Evolutionary conservation across 768 basidiomycete genomes (phyloP).

Genomic region (Lactifluus piperatus): DNA sequence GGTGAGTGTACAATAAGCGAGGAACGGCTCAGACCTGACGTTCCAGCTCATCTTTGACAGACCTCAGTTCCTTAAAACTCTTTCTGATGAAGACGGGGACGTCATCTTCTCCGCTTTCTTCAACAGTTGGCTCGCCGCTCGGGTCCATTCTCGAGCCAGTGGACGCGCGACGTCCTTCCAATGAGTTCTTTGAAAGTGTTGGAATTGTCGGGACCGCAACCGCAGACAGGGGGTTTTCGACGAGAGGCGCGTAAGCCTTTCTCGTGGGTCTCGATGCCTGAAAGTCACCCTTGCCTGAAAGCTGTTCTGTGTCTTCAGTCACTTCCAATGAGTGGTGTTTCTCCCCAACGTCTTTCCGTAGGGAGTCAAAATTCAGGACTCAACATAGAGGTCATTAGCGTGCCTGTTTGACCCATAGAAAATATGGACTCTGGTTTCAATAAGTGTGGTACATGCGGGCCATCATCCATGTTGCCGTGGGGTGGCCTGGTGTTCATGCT

Average conservation of each 20-base stretch:
- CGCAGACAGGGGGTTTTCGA: neutral
- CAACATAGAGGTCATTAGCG: neutral
- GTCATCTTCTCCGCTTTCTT: slow-evolving; percentile 7
- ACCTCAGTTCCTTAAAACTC: slow-evolving; percentile 14
- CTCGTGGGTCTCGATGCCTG: neutral
- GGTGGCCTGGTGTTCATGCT: neutral
- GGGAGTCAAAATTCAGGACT: neutral
- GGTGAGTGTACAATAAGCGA: neutral
- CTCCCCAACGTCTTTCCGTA: neutral
- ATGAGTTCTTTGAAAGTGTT: neutral
- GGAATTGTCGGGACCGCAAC: neutral
- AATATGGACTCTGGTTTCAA: neutral
- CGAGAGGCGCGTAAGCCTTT: neutral
- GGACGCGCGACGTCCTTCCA: neutral
- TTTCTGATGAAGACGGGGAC: slow-evolving; percentile 10
- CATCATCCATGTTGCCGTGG: neutral
- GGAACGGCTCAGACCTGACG: slow-evolving; percentile 4
- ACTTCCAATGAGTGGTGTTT: neutral
- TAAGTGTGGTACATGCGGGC: neutral
- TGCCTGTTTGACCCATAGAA: neutral
- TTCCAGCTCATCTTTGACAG: slow-evolving; percentile 14
- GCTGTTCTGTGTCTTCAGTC: neutral
- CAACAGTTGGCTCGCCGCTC: neutral
- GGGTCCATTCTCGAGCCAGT: neutral
- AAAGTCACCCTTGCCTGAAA: neutral